A percentile compares a stretch with the other conserved stretches of the same genome.
phyloP scores from a whole-genome alignment of 768 basidiomycete genomes.

The Lanmaoa pseudosensibilis region DNA sequence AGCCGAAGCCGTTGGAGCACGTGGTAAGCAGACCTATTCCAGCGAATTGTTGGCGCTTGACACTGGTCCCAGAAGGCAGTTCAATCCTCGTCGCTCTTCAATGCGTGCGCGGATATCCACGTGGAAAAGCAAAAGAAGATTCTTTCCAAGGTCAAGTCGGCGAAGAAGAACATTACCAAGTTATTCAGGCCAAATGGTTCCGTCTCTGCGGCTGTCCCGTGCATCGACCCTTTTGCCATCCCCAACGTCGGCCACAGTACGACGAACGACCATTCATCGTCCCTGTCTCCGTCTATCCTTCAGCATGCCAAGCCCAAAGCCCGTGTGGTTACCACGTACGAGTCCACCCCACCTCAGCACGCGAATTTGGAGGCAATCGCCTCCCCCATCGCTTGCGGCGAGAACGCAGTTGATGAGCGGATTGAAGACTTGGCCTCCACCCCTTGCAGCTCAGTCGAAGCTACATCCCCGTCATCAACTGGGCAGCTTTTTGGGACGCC shows the following conservation, averaged over 20 bases:
- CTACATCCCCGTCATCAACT: background rate
- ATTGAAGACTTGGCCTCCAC: background rate
- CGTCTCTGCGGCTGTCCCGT: background rate
- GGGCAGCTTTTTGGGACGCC: background rate
- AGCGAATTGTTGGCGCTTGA: background rate
- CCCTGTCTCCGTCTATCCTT: background rate
- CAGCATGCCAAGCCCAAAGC: background rate
- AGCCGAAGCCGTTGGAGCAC: background rate
- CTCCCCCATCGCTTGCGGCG: background rate
- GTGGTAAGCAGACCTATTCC: conserved; percentile 1
- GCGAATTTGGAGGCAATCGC: background rate
- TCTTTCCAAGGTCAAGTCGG: conserved; percentile 10
- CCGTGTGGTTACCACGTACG: background rate
- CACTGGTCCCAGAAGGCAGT: background rate
- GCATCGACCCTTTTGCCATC: background rate
- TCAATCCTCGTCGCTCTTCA: background rate
- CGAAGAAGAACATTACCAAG: conserved; percentile 14
- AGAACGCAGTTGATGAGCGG: background rate
- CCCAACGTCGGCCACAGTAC: background rate
- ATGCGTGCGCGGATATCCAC: background rate
- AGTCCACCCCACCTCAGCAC: background rate
- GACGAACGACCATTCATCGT: background rate
- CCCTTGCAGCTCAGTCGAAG: background rate
- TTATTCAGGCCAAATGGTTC: conserved; percentile 14
- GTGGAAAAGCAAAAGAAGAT: conserved; percentile 7